phyloP scores from a whole-genome alignment of 2,329 filamentous ascomycete species.

The Epichloe aotearoae region DNA sequence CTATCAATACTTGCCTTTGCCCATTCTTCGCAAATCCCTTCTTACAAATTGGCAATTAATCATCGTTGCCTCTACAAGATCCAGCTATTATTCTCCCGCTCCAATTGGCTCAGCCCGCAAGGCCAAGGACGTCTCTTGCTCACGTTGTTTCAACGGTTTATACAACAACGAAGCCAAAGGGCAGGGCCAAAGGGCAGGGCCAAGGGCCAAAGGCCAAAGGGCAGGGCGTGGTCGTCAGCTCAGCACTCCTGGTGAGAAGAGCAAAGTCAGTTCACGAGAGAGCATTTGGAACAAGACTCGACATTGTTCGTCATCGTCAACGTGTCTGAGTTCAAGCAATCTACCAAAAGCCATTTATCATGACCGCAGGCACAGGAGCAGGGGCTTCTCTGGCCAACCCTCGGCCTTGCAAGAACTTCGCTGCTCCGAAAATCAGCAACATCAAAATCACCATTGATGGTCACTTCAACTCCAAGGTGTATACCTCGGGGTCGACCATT shows the following conservation, averaged over 20 bases:
- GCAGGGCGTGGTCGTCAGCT: background rate
- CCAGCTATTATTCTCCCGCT: background rate
- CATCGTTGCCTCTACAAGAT: background rate
- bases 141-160: background rate
- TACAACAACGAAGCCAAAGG: background rate
- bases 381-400: background rate
- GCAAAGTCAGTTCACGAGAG: background rate
- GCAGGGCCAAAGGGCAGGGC: background rate
- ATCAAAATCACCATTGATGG: conserved; percentile 37
- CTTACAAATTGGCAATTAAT: background rate
- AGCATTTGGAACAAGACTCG: no score
- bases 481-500: conserved; percentile 40
- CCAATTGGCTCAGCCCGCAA: background rate
- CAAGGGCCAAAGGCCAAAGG: background rate
- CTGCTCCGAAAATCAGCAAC: conserved; percentile 5
- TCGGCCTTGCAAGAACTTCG: background rate
- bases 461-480: conserved; percentile 42
- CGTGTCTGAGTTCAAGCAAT: background rate
- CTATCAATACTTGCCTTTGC: background rate
- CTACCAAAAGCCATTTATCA: background rate
- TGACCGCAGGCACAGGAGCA: background rate
- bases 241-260: background rate
- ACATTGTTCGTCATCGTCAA: background rate
- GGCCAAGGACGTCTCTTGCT: background rate
- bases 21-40: background rate